Evolutionary conservation across 2,329 filamentous ascomycete genomes (phyloP).

Genomic region (Myriosclerotinia duriaeana): DNA sequence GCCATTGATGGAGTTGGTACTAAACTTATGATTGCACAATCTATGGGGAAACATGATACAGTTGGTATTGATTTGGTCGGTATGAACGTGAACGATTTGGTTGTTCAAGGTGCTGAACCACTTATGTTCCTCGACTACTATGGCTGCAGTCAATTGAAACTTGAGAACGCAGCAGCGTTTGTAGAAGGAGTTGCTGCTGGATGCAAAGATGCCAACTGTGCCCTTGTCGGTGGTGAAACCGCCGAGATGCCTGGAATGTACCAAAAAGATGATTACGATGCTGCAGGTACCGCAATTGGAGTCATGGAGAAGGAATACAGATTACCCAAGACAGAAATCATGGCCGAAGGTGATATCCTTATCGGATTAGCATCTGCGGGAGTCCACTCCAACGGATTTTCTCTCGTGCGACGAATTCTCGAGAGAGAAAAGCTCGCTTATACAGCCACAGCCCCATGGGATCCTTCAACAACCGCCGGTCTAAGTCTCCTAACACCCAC

Average conservation of each 20-base stretch:
- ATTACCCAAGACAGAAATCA: constrained; percentile 72
- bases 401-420: constrained; percentile 88
- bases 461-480: constrained; percentile 62
- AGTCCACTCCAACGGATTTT: constrained; percentile 96
- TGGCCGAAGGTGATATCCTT: constrained; percentile 80
- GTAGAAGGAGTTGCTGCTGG: constrained; percentile 87
- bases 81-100: constrained; percentile 87
- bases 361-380: constrained; percentile 83
- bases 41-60: constrained; percentile 85
- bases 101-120: constrained; percentile 92
- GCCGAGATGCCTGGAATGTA: constrained; percentile 97
- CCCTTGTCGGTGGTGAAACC: constrained; percentile 94
- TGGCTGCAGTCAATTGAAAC: constrained; percentile 83
- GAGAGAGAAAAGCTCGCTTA: constrained; percentile 70
- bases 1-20: constrained; percentile 96
- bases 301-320: constrained; percentile 69
- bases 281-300: constrained; percentile 85
- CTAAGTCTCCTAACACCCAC: constrained; percentile 83
- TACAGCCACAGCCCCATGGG: constrained; percentile 75
- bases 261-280: constrained; percentile 84
- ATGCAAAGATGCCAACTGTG: constrained; percentile 80
- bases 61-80: constrained; percentile 93
- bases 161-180: constrained; percentile 76
- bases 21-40: constrained; percentile 93
- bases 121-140: constrained; percentile 98